Conservation (phyloP, 306 rosid species). For the Herpetospermum pedunculosum region DNA sequence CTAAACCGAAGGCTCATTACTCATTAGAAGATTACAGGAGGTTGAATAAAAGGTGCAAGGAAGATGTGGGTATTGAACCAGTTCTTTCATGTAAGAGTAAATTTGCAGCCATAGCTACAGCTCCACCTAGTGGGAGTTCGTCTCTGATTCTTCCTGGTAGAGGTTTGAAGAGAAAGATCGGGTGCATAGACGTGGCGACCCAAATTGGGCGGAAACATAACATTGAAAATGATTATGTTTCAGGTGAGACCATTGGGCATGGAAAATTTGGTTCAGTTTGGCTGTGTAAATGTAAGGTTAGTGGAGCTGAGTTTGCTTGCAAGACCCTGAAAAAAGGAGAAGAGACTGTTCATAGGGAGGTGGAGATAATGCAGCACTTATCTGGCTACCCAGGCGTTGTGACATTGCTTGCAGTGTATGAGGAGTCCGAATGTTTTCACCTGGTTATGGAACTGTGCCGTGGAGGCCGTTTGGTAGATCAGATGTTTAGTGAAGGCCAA, state of each 20-base stretch:
- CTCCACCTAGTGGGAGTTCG: conserved; percentile 81
- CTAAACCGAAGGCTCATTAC: conserved; percentile 51
- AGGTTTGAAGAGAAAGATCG: conserved; percentile 96
- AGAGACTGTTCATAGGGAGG: conserved; percentile 94
- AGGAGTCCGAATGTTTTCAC: conserved; percentile 76
- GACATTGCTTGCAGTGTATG: conserved; percentile 87
- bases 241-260: conserved; percentile 69
- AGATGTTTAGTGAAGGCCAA: conserved; percentile 55
- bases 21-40: conserved; percentile 78
- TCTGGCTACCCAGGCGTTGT: conserved; percentile 96
- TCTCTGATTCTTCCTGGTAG: conserved; percentile 60
- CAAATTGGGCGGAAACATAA: conserved; percentile 91
- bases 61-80: conserved; percentile 37
- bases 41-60: conserved; percentile 85
- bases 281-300: conserved; percentile 49
- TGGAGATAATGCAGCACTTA: conserved; percentile 98
- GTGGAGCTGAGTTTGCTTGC: conserved; percentile 77
- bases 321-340: conserved; percentile 88
- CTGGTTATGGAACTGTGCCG: conserved; percentile 95
- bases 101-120: conserved; percentile 91
- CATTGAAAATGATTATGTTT: conserved; percentile 69
- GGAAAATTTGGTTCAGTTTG: conserved; percentile 92
- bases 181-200: conserved; percentile 91
- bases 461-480: conserved; percentile 82
- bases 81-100: conserved; percentile 53